These are phyloP conservation scores for Dissophora ornata DNA, from an alignment of 192 early-diverging fungal species.

Conservation along the genomic window DNA sequence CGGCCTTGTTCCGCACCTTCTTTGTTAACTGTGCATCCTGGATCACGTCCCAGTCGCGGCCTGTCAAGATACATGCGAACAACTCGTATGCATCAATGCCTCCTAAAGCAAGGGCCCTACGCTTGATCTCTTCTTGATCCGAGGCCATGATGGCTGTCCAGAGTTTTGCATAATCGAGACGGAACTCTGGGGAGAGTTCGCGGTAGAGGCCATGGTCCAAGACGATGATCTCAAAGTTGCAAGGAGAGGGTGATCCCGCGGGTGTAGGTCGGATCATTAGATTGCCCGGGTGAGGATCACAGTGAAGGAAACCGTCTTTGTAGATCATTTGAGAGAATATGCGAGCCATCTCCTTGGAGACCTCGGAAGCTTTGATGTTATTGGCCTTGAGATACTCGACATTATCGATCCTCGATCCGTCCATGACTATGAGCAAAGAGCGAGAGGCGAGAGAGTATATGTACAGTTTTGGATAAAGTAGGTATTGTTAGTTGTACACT, in stretches of 20 bases:
- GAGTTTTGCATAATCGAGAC: slow-evolving; percentile 86
- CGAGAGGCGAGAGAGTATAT: neutral
- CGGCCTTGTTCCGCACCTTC: slow-evolving; percentile 32
- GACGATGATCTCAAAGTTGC: slow-evolving; percentile 89
- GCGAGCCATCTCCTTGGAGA: slow-evolving; percentile 78
- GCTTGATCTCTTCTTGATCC: slow-evolving; percentile 74
- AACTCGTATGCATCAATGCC: slow-evolving; percentile 80
- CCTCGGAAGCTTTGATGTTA: slow-evolving; percentile 74
- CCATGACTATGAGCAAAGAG: slow-evolving; percentile 22
- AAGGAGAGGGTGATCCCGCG: slow-evolving; percentile 55
- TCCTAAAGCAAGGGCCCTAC: slow-evolving; percentile 69
- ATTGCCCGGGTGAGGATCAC: slow-evolving; percentile 95
- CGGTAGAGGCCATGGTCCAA: slow-evolving; percentile 92
- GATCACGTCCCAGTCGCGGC: slow-evolving; percentile 64
- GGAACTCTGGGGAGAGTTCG: slow-evolving; percentile 72
- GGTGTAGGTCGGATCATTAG: slow-evolving; percentile 72
- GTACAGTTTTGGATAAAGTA: no score
- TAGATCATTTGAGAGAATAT: slow-evolving; percentile 92
- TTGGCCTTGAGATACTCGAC: slow-evolving; percentile 72
- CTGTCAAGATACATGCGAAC: slow-evolving; percentile 90
- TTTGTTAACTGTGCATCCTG: slow-evolving; percentile 74
- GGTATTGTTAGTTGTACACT: no score
- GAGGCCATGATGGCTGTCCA: slow-evolving; percentile 86
- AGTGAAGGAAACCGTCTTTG: slow-evolving; percentile 84
- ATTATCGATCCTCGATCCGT: slow-evolving; percentile 77